phyloP scores from a whole-genome alignment of 225 moss, liverwort and hornwort species.

The Polytrichum formosum region DNA sequence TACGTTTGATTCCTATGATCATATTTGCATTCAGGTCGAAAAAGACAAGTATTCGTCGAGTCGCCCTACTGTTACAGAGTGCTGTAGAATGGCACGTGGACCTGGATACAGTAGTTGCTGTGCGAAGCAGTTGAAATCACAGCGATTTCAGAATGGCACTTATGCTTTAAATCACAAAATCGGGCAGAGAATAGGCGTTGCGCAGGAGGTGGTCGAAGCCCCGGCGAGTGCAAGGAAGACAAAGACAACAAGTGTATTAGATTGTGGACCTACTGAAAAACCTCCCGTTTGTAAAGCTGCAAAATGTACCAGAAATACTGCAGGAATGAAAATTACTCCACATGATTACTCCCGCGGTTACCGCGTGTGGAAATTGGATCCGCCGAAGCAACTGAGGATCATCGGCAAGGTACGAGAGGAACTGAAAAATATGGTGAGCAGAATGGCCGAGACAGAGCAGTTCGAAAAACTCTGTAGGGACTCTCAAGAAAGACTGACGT shows the following conservation, averaged over 20 bases:
- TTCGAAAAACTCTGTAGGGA: conserved; percentile 28
- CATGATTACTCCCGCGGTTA: conserved; percentile 25
- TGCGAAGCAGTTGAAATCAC: conserved; percentile 4
- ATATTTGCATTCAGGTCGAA: too few species aligned
- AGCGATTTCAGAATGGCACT: neutral
- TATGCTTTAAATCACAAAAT: neutral
- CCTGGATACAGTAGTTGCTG: conserved; percentile 4
- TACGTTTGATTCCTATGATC: too few species aligned
- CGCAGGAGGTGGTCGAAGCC: neutral
- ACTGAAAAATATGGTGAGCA: conserved; percentile 15
- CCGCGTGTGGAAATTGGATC: conserved; percentile 33
- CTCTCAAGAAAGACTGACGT: conserved; percentile 37
- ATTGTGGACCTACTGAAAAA: neutral
- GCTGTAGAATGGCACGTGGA: conserved; percentile 3
- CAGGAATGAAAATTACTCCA: conserved; percentile 9
- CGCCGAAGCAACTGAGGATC: conserved; percentile 33
- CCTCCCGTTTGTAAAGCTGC: neutral
- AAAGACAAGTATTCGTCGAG: conserved; percentile 2
- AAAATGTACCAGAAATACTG: neutral
- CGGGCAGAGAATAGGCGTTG: conserved; percentile 4
- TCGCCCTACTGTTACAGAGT: conserved; percentile 3
- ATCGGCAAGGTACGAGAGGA: conserved; percentile 30
- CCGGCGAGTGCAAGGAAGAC: neutral
- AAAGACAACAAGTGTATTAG: neutral
- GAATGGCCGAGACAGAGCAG: conserved; percentile 18